These are phyloP conservation scores for Pseudocercospora cruenta DNA, from an alignment of 2,329 filamentous ascomycete genomes.

Conservation along the genomic window DNA sequence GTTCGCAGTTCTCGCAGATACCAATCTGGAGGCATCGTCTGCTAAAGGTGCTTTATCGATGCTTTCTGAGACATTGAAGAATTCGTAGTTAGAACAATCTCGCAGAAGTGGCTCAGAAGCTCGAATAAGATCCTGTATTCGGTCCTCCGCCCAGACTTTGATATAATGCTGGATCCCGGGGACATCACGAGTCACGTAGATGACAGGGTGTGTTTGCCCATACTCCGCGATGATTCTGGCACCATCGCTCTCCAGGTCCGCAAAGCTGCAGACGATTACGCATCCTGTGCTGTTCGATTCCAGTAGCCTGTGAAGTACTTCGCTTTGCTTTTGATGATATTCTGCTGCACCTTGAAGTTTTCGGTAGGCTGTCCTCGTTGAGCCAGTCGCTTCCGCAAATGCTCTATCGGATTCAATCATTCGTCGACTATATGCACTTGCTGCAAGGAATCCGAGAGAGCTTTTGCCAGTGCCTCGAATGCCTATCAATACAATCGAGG, in stretches of 20 bases:
- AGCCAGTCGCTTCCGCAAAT: constrained; percentile 67
- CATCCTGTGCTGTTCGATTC: constrained; percentile 61
- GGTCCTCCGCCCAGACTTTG: constrained; percentile 55
- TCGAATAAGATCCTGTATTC: constrained; percentile 62
- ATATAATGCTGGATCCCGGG: constrained; percentile 68
- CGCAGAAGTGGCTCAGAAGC: constrained; percentile 63
- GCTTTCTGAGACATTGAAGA: constrained; percentile 71
- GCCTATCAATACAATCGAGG: constrained; percentile 73
- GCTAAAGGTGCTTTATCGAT: constrained; percentile 37
- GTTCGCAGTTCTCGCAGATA: constrained; percentile 40
- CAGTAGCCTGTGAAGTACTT: constrained; percentile 64
- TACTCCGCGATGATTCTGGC: constrained; percentile 66
- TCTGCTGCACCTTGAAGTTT: constrained; percentile 63
- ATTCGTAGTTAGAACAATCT: constrained; percentile 73
- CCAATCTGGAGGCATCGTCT: constrained; percentile 23
- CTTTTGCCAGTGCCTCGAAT: constrained; percentile 76
- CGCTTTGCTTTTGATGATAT: constrained; percentile 66
- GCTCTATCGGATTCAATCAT: constrained; percentile 70
- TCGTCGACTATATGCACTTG: constrained; percentile 68
- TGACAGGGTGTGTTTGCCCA: constrained; percentile 67
- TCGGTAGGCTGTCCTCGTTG: constrained; percentile 66
- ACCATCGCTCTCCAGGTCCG: constrained; percentile 67
- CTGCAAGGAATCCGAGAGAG: constrained; percentile 74
- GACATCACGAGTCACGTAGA: constrained; percentile 69
- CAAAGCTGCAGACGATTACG: constrained; percentile 72